phyloP scores from a whole-genome alignment of 306 rosid genomes.

The Prunus armeniaca region DNA sequence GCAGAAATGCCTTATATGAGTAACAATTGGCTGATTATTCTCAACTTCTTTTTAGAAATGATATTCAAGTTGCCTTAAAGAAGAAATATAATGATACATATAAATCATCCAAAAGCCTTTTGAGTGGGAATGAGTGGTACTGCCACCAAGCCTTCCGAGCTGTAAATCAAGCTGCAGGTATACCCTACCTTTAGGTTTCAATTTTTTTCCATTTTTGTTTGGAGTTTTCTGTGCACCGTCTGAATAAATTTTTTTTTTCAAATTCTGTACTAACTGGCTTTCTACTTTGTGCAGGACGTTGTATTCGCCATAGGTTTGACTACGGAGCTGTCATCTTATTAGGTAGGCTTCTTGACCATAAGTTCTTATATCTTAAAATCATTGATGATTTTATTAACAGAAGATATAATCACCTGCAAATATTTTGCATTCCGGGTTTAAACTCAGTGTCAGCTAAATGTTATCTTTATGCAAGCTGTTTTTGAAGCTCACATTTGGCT shows the following conservation, averaged over 20 bases:
- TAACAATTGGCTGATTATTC: constrained; percentile 33
- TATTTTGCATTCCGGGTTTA: background rate
- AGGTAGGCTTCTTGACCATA: constrained; percentile 49
- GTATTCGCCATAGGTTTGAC: constrained; percentile 85
- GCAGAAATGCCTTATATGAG: constrained; percentile 3
- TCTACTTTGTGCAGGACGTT: constrained; percentile 61
- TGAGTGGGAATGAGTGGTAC: constrained; percentile 89
- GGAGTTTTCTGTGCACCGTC: background rate
- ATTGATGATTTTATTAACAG: background rate
- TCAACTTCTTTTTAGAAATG: constrained; percentile 53
- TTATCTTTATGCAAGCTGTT: background rate
- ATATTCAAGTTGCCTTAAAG: constrained; percentile 73
- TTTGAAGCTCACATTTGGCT: background rate
- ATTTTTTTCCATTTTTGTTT: background rate
- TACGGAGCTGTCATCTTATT: constrained; percentile 87
- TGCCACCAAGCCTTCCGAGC: constrained; percentile 98
- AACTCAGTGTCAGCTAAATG: background rate
- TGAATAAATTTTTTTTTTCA: background rate
- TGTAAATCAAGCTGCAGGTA: constrained; percentile 97
- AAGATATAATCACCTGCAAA: background rate
- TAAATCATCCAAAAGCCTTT: constrained; percentile 67
- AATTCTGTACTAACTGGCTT: constrained; percentile 4
- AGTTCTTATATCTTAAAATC: background rate
- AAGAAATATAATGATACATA: constrained; percentile 80
- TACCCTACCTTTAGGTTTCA: constrained; percentile 3